A percentile compares a stretch with the other conserved stretches of the same genome.
phyloP scores from a whole-genome alignment of 2,329 filamentous ascomycete species.

The Calonectria pauciramosa region DNA sequence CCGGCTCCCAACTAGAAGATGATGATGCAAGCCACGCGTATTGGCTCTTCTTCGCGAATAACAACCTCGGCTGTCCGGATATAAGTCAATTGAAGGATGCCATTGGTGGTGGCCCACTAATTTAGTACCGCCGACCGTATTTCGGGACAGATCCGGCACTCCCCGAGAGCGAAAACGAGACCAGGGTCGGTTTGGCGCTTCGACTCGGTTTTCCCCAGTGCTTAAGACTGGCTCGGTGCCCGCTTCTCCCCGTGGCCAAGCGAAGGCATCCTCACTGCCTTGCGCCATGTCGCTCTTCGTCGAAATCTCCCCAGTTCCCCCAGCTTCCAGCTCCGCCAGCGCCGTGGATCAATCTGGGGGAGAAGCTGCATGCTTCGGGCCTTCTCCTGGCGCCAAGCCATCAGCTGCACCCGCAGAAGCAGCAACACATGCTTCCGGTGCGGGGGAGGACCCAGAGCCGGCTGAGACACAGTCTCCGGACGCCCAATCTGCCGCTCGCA shows the following conservation, averaged over 20 bases:
- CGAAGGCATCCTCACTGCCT: neutral
- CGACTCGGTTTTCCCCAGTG: neutral
- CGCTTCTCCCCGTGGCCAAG: neutral
- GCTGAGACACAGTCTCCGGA: neutral
- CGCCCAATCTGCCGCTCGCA: neutral
- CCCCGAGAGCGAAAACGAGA: neutral
- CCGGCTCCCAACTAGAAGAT: neutral
- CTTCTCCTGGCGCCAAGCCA: neutral
- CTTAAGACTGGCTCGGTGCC: slow-evolving; percentile 2
- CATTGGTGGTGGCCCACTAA: neutral
- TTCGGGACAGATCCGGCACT: neutral
- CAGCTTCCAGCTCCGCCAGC: neutral
- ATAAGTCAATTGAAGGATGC: neutral
- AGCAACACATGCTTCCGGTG: neutral
- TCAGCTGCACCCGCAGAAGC: neutral
- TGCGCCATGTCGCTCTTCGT: slow-evolving; percentile 1
- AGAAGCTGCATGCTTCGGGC: neutral
- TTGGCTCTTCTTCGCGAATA: neutral
- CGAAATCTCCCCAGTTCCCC: neutral
- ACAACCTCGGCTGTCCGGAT: neutral
- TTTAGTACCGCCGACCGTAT: neutral
- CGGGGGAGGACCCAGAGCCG: neutral
- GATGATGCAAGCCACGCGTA: neutral
- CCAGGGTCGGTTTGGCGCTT: too few species aligned
- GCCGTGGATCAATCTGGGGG: slow-evolving; percentile 3